A percentile compares a stretch with the other conserved stretches of the same genome.
These are phyloP conservation scores for Acacia crassicarpa DNA, from an alignment of 306 rosid genomes.

Conservation along the genomic window DNA sequence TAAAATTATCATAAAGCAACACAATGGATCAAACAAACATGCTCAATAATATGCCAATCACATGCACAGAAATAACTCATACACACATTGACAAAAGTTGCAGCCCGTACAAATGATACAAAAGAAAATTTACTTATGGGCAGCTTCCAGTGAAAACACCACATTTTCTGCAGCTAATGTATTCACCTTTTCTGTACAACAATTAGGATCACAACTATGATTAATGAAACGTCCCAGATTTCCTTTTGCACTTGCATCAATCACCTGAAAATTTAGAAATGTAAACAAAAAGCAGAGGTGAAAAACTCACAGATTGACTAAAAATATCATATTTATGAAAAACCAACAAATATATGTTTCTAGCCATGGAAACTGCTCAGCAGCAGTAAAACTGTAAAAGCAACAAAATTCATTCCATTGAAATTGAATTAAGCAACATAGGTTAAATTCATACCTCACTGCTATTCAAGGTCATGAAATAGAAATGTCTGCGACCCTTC, in stretches of 20 bases:
- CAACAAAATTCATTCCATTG: neutral
- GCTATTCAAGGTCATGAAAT: constrained; percentile 95
- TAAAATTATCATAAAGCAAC: neutral
- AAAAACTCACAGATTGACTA: neutral
- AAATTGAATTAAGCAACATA: constrained; percentile 14
- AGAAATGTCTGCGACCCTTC: constrained; percentile 95
- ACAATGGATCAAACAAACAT: constrained; percentile 1
- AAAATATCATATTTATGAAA: neutral
- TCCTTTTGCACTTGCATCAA: constrained; percentile 98
- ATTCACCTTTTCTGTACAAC: constrained; percentile 96
- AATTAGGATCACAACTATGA: constrained; percentile 98
- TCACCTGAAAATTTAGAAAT: constrained; percentile 65
- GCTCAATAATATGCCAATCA: neutral
- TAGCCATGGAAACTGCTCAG: neutral
- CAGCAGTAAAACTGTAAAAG: neutral
- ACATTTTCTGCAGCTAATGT: neutral
- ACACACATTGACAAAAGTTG: constrained; percentile 16
- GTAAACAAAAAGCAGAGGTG: constrained; percentile 10
- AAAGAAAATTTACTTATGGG: neutral
- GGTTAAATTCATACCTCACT: constrained; percentile 71
- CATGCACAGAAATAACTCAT: neutral
- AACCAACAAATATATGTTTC: neutral
- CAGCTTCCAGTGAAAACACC: neutral
- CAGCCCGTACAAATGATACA: neutral
- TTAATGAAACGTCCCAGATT: constrained; percentile 97